phyloP scores from a whole-genome alignment of 2,329 filamentous ascomycete genomes.

The Aspergillus costaricaensis region DNA sequence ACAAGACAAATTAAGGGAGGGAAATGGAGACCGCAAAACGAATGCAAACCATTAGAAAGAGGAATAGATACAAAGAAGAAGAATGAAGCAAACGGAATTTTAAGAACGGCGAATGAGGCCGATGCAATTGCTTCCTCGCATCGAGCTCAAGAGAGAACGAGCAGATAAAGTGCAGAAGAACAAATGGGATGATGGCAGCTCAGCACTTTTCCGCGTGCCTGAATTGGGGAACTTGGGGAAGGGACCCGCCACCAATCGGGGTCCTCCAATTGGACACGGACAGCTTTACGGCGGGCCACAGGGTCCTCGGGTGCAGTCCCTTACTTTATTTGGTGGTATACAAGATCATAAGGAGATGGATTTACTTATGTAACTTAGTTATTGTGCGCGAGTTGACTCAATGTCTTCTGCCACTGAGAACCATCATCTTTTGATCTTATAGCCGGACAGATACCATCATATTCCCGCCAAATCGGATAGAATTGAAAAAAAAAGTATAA shows the following conservation, averaged over 20 bases:
- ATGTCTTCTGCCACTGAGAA: not conserved
- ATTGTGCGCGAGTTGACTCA: not conserved
- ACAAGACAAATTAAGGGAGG: constrained; percentile 5
- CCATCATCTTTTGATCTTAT: too few species aligned
- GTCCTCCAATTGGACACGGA: constrained; percentile 14
- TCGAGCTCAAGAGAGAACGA: constrained; percentile 4
- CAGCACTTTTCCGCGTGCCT: constrained; percentile 18
- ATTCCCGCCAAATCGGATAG: too few species aligned
- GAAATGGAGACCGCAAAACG: not conserved
- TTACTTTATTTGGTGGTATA: not conserved
- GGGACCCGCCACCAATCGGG: constrained; percentile 20
- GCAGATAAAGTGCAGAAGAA: not conserved
- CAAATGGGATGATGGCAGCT: too few species aligned
- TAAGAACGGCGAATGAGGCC: not conserved
- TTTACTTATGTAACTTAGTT: too few species aligned
- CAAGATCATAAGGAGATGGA: too few species aligned
- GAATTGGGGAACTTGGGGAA: constrained; percentile 25
- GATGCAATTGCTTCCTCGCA: constrained; percentile 3
- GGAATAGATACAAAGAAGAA: not conserved
- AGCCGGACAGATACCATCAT: too few species aligned
- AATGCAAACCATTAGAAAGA: constrained; percentile 13
- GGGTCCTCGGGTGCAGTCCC: constrained; percentile 3
- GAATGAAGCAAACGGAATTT: not conserved
- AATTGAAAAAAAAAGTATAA: too few species aligned
- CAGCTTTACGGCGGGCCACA: constrained; percentile 11